Evolutionary conservation across 345 rosid genomes (phyloP).

Genomic region (Citrus sp.): DNA sequence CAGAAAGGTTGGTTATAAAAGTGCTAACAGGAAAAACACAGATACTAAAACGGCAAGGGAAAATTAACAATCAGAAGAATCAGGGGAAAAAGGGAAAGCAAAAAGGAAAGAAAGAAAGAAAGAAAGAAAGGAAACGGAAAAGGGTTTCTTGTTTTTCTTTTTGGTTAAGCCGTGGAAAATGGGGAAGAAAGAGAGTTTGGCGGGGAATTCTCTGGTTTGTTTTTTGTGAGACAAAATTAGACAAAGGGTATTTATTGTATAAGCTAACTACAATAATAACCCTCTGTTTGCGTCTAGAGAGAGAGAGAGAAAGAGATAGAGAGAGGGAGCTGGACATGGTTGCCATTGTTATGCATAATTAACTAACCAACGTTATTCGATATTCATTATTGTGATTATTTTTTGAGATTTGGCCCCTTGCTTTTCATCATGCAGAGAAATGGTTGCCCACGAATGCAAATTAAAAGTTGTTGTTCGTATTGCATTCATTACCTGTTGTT

Average conservation of each 20-base stretch:
- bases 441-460: background rate
- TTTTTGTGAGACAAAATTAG: slow-evolving; percentile 4
- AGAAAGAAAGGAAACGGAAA: background rate
- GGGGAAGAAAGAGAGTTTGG: slow-evolving; percentile 21
- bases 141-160: background rate
- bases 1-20: background rate
- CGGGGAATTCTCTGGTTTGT: background rate
- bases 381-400: background rate
- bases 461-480: background rate
- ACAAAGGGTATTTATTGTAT: background rate
- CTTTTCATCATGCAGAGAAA: background rate
- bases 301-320: background rate
- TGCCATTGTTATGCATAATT: background rate
- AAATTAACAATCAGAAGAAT: background rate
- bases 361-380: background rate
- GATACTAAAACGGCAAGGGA: background rate
- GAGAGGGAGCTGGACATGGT: background rate
- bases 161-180: slow-evolving; percentile 8
- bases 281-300: background rate
- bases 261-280: background rate
- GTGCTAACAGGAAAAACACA: background rate
- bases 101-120: background rate
- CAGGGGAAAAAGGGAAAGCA: background rate
- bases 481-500: background rate
- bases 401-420: background rate